Evolutionary conservation across 805 yeast genomes (phyloP).

Genomic region (Blastobotrys robertii): DNA sequence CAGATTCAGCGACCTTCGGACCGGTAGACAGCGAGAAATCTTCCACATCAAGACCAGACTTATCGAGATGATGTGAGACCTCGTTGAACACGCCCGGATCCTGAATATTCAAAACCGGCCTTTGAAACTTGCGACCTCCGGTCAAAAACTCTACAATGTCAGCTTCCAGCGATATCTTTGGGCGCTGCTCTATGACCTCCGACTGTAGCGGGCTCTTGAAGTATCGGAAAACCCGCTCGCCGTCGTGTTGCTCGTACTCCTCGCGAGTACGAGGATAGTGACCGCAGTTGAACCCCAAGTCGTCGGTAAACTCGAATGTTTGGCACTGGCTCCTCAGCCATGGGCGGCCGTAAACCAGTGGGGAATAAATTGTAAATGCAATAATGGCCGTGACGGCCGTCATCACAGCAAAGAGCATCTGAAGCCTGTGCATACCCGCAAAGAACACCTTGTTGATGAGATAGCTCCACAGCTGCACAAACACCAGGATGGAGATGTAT

Average conservation of each 20-base stretch:
- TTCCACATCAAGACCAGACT: neutral
- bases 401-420: slow-evolving; percentile 6
- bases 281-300: slow-evolving; percentile 5
- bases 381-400: slow-evolving; percentile 5
- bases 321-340: slow-evolving; percentile 57
- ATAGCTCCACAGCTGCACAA: slow-evolving; percentile 52
- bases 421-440: neutral
- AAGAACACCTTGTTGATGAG: slow-evolving; percentile 24
- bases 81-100: neutral
- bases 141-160: neutral
- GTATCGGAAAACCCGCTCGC: neutral
- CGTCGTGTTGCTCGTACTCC: slow-evolving; percentile 6
- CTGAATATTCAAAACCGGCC: neutral
- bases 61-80: neutral
- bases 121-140: neutral
- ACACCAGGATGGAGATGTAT: slow-evolving; percentile 59
- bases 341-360: slow-evolving; percentile 53
- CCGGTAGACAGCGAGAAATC: neutral
- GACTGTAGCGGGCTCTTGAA: neutral
- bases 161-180: neutral
- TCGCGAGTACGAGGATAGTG: slow-evolving; percentile 1
- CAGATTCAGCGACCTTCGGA: neutral
- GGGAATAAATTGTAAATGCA: slow-evolving; percentile 33
- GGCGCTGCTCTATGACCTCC: neutral
- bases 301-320: neutral